Conservation (phyloP, 768 basidiomycete species). For the Russula griseocarnosa region DNA sequence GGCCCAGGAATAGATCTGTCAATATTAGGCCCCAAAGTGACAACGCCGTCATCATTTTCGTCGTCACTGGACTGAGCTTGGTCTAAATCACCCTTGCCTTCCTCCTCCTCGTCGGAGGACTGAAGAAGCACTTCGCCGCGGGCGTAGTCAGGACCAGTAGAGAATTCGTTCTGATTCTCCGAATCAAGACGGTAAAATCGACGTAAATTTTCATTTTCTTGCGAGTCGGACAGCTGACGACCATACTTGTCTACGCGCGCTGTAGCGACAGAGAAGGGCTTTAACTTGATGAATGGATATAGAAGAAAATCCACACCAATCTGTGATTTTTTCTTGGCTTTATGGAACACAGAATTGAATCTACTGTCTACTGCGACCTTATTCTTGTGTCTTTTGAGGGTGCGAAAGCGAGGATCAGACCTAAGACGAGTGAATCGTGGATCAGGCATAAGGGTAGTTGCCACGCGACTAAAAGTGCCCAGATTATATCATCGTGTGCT, state of each 20-base stretch:
- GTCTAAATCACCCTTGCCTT: slow-evolving; percentile 30
- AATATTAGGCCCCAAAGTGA: slow-evolving; percentile 48
- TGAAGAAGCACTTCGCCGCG: slow-evolving; percentile 85
- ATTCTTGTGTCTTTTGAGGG: slow-evolving; percentile 69
- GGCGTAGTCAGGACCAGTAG: slow-evolving; percentile 68
- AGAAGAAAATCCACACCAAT: slow-evolving; percentile 30
- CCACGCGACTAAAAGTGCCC: background rate
- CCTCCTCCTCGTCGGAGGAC: slow-evolving; percentile 82
- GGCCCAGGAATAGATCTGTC: slow-evolving; percentile 42
- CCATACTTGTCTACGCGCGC: slow-evolving; percentile 87
- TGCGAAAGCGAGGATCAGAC: slow-evolving; percentile 90
- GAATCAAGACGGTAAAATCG: slow-evolving; percentile 74
- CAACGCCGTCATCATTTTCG: slow-evolving; percentile 46
- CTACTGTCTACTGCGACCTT: slow-evolving; percentile 91
- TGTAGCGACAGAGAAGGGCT: slow-evolving; percentile 18
- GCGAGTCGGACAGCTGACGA: slow-evolving; percentile 58
- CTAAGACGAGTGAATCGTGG: slow-evolving; percentile 83
- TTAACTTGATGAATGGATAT: slow-evolving; percentile 2
- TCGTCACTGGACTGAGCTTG: slow-evolving; percentile 38
- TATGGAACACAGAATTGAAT: slow-evolving; percentile 75
- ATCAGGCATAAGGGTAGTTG: slow-evolving; percentile 39
- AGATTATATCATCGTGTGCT: background rate
- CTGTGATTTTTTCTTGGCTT: slow-evolving; percentile 35
- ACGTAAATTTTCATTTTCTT: slow-evolving; percentile 70
- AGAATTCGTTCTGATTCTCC: slow-evolving; percentile 39